Evolutionary conservation across 768 basidiomycete genomes (phyloP).

Genomic region (Exsudoporus frostii): DNA sequence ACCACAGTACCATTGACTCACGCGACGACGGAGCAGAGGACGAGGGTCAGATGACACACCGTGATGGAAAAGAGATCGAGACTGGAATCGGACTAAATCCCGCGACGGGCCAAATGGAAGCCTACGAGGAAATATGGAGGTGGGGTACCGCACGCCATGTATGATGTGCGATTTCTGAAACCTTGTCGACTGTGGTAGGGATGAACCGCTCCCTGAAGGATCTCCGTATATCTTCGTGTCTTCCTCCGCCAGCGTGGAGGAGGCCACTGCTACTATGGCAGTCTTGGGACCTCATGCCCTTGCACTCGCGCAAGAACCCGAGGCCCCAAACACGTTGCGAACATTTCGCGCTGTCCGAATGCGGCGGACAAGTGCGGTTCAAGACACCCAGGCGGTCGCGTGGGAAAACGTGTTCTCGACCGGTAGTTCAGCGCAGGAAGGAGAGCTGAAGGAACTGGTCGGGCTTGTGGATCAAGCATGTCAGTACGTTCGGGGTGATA

Average conservation of each 20-base stretch:
- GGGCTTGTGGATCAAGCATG: not conserved
- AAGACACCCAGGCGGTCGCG: not conserved
- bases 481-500: not conserved
- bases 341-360: conserved; percentile 20
- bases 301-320: conserved; percentile 17
- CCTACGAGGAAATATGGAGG: conserved; percentile 26
- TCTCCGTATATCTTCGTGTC: conserved; percentile 23
- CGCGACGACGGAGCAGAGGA: conserved; percentile 8
- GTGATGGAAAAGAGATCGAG: conserved; percentile 24
- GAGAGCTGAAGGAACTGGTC: conserved; percentile 12
- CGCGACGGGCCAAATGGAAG: conserved; percentile 13
- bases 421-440: conserved; percentile 11
- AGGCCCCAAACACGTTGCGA: not conserved
- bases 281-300: conserved; percentile 23
- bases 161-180: too few species aligned
- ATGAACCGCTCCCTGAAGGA: conserved; percentile 13
- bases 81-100: conserved; percentile 24
- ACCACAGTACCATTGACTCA: conserved; percentile 22
- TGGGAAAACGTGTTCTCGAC: conserved; percentile 19
- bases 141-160: not conserved
- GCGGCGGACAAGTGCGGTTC: not conserved
- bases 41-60: conserved; percentile 18
- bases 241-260: conserved; percentile 8
- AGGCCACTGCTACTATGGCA: conserved; percentile 21
- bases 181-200: conserved; percentile 7